Evolutionary conservation across 495 filamentous ascomycete species (phyloP).

Genomic region (Penicillium subrubescens): DNA sequence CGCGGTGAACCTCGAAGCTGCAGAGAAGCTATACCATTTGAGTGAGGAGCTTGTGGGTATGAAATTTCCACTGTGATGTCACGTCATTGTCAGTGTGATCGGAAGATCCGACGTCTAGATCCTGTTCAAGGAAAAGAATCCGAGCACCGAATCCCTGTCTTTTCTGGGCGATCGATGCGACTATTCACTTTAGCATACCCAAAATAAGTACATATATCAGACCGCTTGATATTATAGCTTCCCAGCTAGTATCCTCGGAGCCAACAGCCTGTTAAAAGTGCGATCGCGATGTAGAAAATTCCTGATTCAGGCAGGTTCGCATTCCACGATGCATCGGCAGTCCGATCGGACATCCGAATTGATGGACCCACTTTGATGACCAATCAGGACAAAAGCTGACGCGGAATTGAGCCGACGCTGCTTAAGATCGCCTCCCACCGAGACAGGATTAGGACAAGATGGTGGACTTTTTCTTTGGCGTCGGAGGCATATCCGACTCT

Average conservation of each 20-base stretch:
- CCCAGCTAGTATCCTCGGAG: background rate
- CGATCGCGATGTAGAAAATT: background rate
- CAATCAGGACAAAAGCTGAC: slow-evolving; percentile 17
- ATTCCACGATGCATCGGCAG: slow-evolving; percentile 14
- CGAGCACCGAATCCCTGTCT: background rate
- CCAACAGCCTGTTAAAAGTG: background rate
- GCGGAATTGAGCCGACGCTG: slow-evolving; percentile 24
- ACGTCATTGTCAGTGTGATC: slow-evolving; percentile 1
- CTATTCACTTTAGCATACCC: background rate
- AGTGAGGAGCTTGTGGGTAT: slow-evolving; percentile 53
- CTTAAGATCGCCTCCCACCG: slow-evolving; percentile 18
- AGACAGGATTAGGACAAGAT: slow-evolving; percentile 17
- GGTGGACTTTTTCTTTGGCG: slow-evolving; percentile 8
- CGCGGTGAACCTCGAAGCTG: slow-evolving; percentile 33
- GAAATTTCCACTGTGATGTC: slow-evolving; percentile 27
- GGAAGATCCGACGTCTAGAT: slow-evolving; percentile 12
- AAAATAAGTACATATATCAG: background rate
- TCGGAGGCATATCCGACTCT: slow-evolving; percentile 29
- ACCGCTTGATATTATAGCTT: background rate
- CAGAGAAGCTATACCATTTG: slow-evolving; percentile 47
- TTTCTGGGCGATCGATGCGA: background rate
- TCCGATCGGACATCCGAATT: slow-evolving; percentile 32
- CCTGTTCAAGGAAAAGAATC: background rate
- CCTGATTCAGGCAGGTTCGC: background rate
- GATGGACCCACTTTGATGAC: slow-evolving; percentile 19